Percentiles rank a stretch among this genome's conserved stretches.
phyloP scores from a whole-genome alignment of 2,329 filamentous ascomycete genomes.

The Diaporthe caulivora region DNA sequence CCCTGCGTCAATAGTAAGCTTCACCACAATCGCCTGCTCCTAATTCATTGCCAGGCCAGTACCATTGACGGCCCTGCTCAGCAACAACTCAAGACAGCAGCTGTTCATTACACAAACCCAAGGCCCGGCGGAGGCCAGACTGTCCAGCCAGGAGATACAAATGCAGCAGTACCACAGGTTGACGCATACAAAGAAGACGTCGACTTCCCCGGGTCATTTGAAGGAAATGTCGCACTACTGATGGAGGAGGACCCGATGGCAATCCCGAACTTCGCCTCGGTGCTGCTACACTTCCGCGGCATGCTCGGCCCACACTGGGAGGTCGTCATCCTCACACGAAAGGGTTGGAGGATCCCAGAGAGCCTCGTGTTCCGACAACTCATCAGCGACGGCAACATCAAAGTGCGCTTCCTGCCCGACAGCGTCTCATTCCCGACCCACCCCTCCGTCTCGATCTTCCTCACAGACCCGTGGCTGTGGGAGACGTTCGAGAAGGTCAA shows the following conservation, averaged over 20 bases:
- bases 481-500: slow-evolving; percentile 49
- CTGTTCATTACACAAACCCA: not conserved
- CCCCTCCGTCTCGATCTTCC: slow-evolving; percentile 52
- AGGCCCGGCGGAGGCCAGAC: not conserved
- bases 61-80: not conserved
- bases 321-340: slow-evolving; percentile 31
- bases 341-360: slow-evolving; percentile 10
- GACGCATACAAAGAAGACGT: not conserved
- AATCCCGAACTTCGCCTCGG: slow-evolving; percentile 24
- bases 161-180: not conserved
- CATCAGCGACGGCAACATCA: slow-evolving; percentile 48
- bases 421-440: slow-evolving; percentile 48
- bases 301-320: slow-evolving; percentile 29
- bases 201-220: slow-evolving; percentile 14
- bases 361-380: slow-evolving; percentile 10
- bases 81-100: not conserved
- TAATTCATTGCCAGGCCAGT: not conserved
- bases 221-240: slow-evolving; percentile 26
- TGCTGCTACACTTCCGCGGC: slow-evolving; percentile 28
- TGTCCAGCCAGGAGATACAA: not conserved
- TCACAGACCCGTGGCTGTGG: slow-evolving; percentile 52
- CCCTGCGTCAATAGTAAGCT: slow-evolving; percentile 7
- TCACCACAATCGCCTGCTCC: not conserved
- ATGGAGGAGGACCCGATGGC: slow-evolving; percentile 33
- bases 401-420: slow-evolving; percentile 52